Evolutionary conservation across 306 rosid genomes (phyloP).

Genomic region (Glycyrrhiza uralensis): DNA sequence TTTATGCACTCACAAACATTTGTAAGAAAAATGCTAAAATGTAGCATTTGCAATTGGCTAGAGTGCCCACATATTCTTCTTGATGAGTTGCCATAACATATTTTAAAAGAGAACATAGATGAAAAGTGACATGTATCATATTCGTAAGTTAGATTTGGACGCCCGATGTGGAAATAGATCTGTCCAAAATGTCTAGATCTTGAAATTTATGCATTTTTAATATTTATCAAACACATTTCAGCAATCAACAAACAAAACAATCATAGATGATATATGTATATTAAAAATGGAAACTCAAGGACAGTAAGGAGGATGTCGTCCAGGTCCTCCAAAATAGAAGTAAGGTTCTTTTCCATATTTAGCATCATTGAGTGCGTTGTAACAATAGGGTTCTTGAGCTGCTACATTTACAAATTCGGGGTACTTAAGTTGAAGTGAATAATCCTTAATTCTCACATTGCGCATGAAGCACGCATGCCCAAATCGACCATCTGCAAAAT

Average conservation of each 20-base stretch:
- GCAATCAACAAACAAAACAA: background rate
- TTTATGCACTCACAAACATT: too few species aligned
- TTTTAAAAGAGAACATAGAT: too few species aligned
- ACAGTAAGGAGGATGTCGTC: conserved; percentile 36
- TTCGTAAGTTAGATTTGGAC: too few species aligned
- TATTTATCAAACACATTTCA: background rate
- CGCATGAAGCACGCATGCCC: conserved; percentile 41
- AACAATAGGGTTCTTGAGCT: conserved; percentile 46
- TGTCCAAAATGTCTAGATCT: too few species aligned
- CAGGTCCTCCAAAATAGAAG: conserved; percentile 63
- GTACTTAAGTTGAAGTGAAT: conserved; percentile 41
- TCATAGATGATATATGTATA: too few species aligned
- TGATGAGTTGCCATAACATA: too few species aligned
- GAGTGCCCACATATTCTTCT: too few species aligned
- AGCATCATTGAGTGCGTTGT: conserved; percentile 22
- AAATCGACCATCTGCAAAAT: background rate
- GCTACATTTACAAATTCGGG: conserved; percentile 29
- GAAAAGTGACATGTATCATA: too few species aligned
- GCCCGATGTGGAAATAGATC: too few species aligned
- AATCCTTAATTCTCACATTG: conserved; percentile 39
- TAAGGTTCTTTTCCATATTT: conserved; percentile 30
- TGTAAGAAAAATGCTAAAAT: too few species aligned
- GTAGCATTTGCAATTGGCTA: too few species aligned
- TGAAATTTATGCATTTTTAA: background rate
- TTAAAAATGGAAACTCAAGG: conserved; percentile 27